Evolutionary conservation across 345 rosid genomes (phyloP).

Genomic region (Excoecaria cochinchinensis): DNA sequence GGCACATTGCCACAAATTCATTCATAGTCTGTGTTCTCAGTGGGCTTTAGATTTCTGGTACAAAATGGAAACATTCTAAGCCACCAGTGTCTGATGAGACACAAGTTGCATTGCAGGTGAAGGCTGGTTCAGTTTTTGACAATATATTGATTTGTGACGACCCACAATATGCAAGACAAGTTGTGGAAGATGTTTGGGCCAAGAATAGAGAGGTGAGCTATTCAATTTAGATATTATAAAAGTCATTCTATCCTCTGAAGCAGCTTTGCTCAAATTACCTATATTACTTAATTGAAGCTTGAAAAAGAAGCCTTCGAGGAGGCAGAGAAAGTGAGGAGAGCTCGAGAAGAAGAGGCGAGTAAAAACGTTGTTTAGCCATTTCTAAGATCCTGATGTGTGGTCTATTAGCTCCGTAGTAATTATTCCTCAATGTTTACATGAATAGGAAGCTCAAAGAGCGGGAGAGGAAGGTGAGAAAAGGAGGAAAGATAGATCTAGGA

Average conservation of each 20-base stretch:
- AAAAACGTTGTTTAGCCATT: neutral
- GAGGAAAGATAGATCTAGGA: conserved; percentile 18
- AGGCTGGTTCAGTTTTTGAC: conserved; percentile 81
- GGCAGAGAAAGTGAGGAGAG: conserved; percentile 80
- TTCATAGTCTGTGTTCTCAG: neutral
- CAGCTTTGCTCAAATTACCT: neutral
- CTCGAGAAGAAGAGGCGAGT: conserved; percentile 76
- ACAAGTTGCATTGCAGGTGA: conserved; percentile 47
- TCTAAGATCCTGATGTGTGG: neutral
- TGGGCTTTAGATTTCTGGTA: neutral
- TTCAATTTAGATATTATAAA: neutral
- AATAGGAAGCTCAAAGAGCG: conserved; percentile 1
- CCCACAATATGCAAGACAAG: conserved; percentile 72
- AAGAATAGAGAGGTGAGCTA: conserved; percentile 56
- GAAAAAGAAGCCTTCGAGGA: conserved; percentile 78
- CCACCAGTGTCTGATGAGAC: neutral
- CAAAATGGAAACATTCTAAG: neutral
- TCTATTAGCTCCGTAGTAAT: neutral
- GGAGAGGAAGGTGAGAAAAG: neutral
- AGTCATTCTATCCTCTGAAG: neutral
- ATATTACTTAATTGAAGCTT: conserved; percentile 32
- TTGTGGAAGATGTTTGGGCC: conserved; percentile 55
- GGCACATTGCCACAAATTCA: neutral
- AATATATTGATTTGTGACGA: conserved; percentile 80
- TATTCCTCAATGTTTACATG: neutral